Conservation (phyloP, 2,329 filamentous ascomycete species). For the Huntiella omanensis region DNA sequence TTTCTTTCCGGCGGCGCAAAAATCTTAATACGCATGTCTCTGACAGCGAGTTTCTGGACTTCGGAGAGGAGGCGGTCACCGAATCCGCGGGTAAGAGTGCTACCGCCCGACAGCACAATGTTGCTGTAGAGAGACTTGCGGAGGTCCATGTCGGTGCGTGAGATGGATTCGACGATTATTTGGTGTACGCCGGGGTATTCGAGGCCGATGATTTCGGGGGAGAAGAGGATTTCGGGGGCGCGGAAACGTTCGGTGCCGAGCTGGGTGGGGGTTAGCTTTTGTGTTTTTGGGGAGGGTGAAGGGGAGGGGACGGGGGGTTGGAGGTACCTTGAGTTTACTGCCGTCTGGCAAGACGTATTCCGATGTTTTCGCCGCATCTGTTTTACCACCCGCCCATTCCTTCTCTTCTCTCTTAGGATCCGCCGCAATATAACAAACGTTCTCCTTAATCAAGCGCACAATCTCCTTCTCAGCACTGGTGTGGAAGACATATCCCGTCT, state of each 20-base stretch:
- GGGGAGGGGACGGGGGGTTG: constrained; percentile 12
- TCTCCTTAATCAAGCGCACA: constrained; percentile 94
- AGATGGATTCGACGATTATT: constrained; percentile 92
- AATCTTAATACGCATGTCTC: constrained; percentile 99
- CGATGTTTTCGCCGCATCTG: constrained; percentile 56
- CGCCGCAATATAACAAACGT: constrained; percentile 72
- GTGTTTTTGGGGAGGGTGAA: no score
- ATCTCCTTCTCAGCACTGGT: constrained; percentile 98
- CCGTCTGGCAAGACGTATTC: constrained; percentile 88
- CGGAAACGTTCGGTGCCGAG: constrained; percentile 87
- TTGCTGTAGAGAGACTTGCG: constrained; percentile 88
- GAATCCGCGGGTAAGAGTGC: constrained; percentile 91
- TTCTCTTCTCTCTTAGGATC: constrained; percentile 92
- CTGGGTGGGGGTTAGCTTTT: constrained; percentile 21
- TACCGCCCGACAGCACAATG: constrained; percentile 91
- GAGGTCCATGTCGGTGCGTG: constrained; percentile 84
- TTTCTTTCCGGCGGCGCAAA: constrained; percentile 94
- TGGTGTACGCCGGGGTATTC: constrained; percentile 96
- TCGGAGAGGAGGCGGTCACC: constrained; percentile 82
- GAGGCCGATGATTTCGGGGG: constrained; percentile 88
- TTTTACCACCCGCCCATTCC: constrained; percentile 71
- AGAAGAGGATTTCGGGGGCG: constrained; percentile 91
- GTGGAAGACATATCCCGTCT: constrained; percentile 86
- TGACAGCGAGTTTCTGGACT: constrained; percentile 81
- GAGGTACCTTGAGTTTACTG: constrained; percentile 64